These are phyloP conservation scores for Ichthyophthirius multifiliis DNA, from an alignment of 169 alveolate genomes.

Conservation along the genomic window DNA sequence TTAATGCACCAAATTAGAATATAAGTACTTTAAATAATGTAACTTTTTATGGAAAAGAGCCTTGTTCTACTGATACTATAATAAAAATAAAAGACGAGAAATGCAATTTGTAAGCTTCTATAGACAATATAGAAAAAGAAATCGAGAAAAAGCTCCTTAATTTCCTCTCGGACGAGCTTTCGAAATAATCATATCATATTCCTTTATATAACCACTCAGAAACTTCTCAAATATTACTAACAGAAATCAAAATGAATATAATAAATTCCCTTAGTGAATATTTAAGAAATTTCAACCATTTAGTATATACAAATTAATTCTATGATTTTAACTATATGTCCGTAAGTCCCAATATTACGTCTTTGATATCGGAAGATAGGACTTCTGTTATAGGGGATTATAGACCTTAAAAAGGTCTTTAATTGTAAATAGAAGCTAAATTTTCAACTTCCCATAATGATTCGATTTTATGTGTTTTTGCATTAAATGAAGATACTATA, in stretches of 20 bases:
- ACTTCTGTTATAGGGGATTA: constrained; percentile 16
- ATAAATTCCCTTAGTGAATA: constrained; percentile 6
- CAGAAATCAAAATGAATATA: constrained; percentile 11
- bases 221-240: not conserved
- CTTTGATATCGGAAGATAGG: not conserved
- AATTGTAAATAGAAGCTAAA: not conserved
- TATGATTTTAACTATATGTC: not conserved
- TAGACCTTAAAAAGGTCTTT: not conserved
- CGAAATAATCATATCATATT: not conserved
- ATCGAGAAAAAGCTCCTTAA: not conserved
- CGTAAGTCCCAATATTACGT: constrained; percentile 4
- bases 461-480: not conserved
- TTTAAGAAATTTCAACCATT: not conserved
- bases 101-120: not conserved
- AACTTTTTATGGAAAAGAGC: constrained; percentile 3
- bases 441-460: constrained; percentile 11
- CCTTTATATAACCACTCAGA: constrained; percentile 2
- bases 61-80: not conserved
- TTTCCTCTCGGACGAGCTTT: not conserved
- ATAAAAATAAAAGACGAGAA: constrained; percentile 1
- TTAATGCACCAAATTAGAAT: not conserved
- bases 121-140: constrained; percentile 10
- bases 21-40: constrained; percentile 2
- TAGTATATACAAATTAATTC: not conserved
- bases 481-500: not conserved